Conservation (phyloP, 768 basidiomycete species). For the Crepidotus variabilis region DNA sequence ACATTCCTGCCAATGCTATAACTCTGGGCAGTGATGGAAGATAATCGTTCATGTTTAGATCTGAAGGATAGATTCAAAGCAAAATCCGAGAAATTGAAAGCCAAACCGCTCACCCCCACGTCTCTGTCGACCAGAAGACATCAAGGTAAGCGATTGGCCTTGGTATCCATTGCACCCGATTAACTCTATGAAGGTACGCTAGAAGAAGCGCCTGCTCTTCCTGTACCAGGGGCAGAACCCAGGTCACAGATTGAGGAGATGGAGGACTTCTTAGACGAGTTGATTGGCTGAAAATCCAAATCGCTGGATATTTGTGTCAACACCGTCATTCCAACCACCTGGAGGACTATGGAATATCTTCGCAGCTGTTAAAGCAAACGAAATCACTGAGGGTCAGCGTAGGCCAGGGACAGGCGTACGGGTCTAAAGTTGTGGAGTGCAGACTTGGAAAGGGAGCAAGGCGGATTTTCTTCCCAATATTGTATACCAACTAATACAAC, state of each 20-base stretch:
- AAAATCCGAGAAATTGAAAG: constrained; percentile 45
- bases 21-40: not conserved
- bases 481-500: no score
- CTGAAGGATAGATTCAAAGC: constrained; percentile 56
- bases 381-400: no score
- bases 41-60: constrained; percentile 31
- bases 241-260: constrained; percentile 53
- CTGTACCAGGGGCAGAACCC: constrained; percentile 27
- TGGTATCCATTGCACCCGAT: not conserved
- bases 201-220: constrained; percentile 53
- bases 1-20: constrained; percentile 13
- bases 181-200: constrained; percentile 6
- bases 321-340: no score
- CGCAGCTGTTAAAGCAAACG: no score
- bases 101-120: constrained; percentile 25
- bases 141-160: constrained; percentile 27
- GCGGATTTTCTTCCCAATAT: no score
- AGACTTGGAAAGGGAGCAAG: no score
- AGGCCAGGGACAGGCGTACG: no score
- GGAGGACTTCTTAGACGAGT: constrained; percentile 71
- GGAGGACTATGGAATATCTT: no score
- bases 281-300: constrained; percentile 35
- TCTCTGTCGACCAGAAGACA: constrained; percentile 25
- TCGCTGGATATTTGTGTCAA: no score
- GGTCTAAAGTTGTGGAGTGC: no score